Evolutionary conservation across 257 asterid genomes (phyloP).

Genomic region (Solanum microdontum): DNA sequence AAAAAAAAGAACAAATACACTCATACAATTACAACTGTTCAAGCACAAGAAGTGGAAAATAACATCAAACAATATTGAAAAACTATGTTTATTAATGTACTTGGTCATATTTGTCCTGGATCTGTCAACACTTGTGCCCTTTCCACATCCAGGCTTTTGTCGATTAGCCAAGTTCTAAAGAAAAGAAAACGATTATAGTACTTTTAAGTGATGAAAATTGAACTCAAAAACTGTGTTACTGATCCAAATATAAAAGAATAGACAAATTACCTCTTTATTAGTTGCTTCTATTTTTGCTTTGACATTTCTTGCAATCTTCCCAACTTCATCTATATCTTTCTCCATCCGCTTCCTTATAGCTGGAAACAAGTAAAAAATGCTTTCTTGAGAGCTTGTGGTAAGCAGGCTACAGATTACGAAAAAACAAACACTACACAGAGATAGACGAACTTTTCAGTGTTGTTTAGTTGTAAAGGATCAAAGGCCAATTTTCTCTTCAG

Average conservation of each 20-base stretch:
- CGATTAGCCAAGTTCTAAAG: slow-evolving; percentile 67
- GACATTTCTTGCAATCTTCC: slow-evolving; percentile 63
- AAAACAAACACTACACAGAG: not conserved
- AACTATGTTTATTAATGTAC: slow-evolving; percentile 18
- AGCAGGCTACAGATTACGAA: not conserved
- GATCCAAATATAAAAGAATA: not conserved
- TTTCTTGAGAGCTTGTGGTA: not conserved
- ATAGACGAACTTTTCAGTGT: not conserved
- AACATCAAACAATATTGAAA: not conserved
- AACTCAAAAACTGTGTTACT: not conserved
- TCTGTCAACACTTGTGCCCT: slow-evolving; percentile 80
- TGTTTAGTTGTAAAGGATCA: not conserved
- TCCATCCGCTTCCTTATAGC: slow-evolving; percentile 89
- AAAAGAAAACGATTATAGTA: not conserved
- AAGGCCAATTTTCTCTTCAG: not conserved
- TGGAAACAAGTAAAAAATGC: slow-evolving; percentile 10
- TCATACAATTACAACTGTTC: not conserved
- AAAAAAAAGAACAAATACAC: too few species aligned
- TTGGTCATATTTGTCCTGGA: slow-evolving; percentile 78
- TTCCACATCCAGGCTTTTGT: slow-evolving; percentile 73
- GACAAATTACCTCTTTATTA: slow-evolving; percentile 44
- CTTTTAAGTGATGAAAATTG: not conserved
- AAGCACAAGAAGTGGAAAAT: not conserved
- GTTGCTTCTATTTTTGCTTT: slow-evolving; percentile 59
- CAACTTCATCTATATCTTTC: slow-evolving; percentile 78